These are phyloP conservation scores for Hypoxylon sp. DNA, from an alignment of 2,329 filamentous ascomycete genomes.

Conservation along the genomic window DNA sequence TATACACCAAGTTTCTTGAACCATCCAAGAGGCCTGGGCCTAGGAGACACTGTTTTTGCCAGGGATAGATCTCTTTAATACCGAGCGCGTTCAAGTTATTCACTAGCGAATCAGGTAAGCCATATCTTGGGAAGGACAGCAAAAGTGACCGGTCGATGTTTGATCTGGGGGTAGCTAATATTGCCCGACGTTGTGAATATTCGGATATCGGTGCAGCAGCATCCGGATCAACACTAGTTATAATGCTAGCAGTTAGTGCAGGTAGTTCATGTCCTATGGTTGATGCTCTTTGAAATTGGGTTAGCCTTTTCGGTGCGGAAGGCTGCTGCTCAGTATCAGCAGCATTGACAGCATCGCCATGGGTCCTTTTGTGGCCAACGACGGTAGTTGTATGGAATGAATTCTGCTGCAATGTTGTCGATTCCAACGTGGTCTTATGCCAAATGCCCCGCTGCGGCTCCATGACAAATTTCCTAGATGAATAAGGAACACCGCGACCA, in stretches of 20 bases:
- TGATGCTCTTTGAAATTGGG: constrained; percentile 47
- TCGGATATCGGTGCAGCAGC: constrained; percentile 59
- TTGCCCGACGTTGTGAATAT: constrained; percentile 69
- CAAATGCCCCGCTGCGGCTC: constrained; percentile 54
- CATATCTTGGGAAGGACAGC: constrained; percentile 74
- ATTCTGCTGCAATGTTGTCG: constrained; percentile 59
- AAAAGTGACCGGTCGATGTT: constrained; percentile 69
- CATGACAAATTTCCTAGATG: constrained; percentile 39
- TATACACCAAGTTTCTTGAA: constrained; percentile 81
- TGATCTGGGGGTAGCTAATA: constrained; percentile 68
- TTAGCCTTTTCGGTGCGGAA: constrained; percentile 48
- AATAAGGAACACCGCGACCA: constrained; percentile 5
- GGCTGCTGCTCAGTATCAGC: constrained; percentile 26
- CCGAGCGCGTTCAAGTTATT: constrained; percentile 76
- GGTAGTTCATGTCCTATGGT: constrained; percentile 41
- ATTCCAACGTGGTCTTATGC: constrained; percentile 68
- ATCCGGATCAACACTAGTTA: constrained; percentile 57
- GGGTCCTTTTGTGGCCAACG: constrained; percentile 65
- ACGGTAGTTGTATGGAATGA: constrained; percentile 58
- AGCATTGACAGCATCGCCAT: constrained; percentile 45
- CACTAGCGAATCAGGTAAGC: constrained; percentile 71
- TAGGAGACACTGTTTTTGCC: constrained; percentile 82
- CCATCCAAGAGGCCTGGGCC: constrained; percentile 76
- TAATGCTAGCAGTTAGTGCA: constrained; percentile 61
- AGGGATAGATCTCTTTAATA: constrained; percentile 82